A percentile compares a stretch with the other conserved stretches of the same genome.
These are phyloP conservation scores for Geotrichum carabidarum DNA, from an alignment of 1,139 yeast species.

Conservation along the genomic window DNA sequence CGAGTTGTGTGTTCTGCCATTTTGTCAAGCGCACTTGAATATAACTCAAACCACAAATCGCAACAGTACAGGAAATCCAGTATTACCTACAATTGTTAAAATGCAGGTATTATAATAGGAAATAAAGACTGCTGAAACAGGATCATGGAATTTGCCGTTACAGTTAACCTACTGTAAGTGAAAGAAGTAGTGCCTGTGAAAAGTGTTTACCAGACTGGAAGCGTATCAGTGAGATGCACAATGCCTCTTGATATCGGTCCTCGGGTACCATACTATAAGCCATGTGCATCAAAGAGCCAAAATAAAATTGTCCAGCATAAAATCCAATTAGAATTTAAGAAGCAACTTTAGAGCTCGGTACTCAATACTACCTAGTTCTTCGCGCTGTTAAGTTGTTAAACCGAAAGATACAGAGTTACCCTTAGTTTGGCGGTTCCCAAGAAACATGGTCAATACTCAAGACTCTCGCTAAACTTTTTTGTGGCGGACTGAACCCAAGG, in stretches of 20 bases:
- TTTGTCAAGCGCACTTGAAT: constrained; percentile 60
- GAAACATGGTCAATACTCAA: constrained; percentile 58
- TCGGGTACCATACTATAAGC: constrained; percentile 57
- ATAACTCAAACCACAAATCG: constrained; percentile 77
- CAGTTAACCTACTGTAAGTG: constrained; percentile 76
- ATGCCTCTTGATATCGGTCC: constrained; percentile 42
- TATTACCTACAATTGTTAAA: constrained; percentile 82
- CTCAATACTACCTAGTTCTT: constrained; percentile 95
- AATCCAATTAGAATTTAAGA: constrained; percentile 61
- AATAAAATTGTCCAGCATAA: constrained; percentile 65
- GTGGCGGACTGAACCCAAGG: constrained; percentile 60
- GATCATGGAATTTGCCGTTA: constrained; percentile 73
- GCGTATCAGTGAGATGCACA: constrained; percentile 51
- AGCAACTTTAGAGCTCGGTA: constrained; percentile 80
- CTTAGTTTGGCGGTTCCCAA: constrained; percentile 84
- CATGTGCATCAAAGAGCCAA: constrained; percentile 52
- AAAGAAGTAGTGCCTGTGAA: constrained; percentile 75
- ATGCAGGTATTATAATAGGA: constrained; percentile 58
- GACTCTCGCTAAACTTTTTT: constrained; percentile 20
- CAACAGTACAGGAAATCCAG: constrained; percentile 82
- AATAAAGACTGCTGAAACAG: constrained; percentile 60
- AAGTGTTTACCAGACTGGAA: constrained; percentile 89
- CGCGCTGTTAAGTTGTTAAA: constrained; percentile 75
- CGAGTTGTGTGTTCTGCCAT: constrained; percentile 55
- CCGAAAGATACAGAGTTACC: constrained; percentile 89